Evolutionary conservation across 1,139 yeast species (phyloP), one percentile per base, ranked within the genome.

Genomic region (Blastobotrys petasosporus): DNA sequence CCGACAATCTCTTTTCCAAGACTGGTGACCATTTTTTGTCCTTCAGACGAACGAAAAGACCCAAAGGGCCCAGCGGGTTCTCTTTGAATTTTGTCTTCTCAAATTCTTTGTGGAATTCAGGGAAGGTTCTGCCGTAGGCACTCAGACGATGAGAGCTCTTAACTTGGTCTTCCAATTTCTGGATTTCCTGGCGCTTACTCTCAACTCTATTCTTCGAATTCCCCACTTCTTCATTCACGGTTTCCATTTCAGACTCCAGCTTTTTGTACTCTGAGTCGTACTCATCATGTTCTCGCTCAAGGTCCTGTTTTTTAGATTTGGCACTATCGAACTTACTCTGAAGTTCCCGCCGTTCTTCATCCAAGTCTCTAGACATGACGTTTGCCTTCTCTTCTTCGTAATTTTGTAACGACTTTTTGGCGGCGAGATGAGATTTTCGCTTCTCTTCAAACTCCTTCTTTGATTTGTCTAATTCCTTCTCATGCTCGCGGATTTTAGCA

Each of bases 41-140:
- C 15, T 79, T 84, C 12, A 92, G 68, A 8, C 76, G 70, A 2
- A 88, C 70, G 49, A 69, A 69, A 7, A 71, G 57, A 0, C 97
- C 97, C 1, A 90, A 50, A 0, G 99, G 99, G 0, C 98, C 98
- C n/a, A 85, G 63, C 0, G 95, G 95, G 17, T 56, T 58, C 2
- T 61, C 54, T 16, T 68, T 70, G 73, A 85, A 67, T 15, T 6
- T 25, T 11, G 37, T 28, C 9, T 20, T 20, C 29, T 36, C 25
- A n/a, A 43, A 17, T 13, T 33, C 32, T 2, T 30, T 23, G 31
- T 44, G 23, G 23, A 47, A 33, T 5, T 9, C 28, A 3, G 33
- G 28, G 23, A 42, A 12, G 17, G 20, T 17, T n/a, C n/a, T n/a
- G n/a, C 39, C 40, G 29, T 16, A 44, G 8, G 37, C 39, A 37